These are phyloP conservation scores for Talaromyces sp. DNA, from an alignment of 2,329 filamentous ascomycete genomes.

Conservation along the genomic window DNA sequence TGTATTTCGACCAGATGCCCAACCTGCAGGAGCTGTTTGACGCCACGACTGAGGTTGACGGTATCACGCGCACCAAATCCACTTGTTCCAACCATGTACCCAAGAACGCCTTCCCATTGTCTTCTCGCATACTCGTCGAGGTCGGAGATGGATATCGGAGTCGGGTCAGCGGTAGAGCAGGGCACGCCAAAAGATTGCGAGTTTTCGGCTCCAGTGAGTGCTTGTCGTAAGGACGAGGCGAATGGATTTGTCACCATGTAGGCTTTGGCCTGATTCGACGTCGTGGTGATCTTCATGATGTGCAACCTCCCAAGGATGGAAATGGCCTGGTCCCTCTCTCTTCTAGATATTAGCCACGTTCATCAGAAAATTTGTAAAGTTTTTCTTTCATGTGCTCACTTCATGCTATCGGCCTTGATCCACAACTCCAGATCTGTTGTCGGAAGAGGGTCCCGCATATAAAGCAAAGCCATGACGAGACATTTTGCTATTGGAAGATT, in stretches of 20 bases:
- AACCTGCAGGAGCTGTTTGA: conserved; percentile 75
- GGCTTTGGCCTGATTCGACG: conserved; percentile 58
- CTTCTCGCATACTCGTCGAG: conserved; percentile 79
- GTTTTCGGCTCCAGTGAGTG: conserved; percentile 78
- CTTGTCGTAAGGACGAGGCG: conserved; percentile 73
- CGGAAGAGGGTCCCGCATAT: conserved; percentile 74
- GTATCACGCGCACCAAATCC: conserved; percentile 44
- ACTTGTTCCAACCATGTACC: conserved; percentile 73
- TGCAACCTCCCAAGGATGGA: conserved; percentile 79
- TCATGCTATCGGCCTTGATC: conserved; percentile 65
- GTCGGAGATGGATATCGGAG: conserved; percentile 62
- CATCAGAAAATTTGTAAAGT: conserved; percentile 21
- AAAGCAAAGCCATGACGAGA: conserved; percentile 92
- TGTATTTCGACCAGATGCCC: conserved; percentile 71
- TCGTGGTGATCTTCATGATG: conserved; percentile 65
- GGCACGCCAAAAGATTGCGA: conserved; percentile 90
- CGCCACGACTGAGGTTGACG: conserved; percentile 61
- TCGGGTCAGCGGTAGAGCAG: conserved; percentile 58
- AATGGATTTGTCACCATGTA: conserved; percentile 79
- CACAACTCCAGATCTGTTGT: conserved; percentile 78
- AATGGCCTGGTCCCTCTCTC: conserved; percentile 77
- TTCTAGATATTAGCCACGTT: conserved; percentile 24
- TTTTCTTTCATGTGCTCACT: conserved; percentile 32
- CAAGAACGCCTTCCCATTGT: conserved; percentile 94
- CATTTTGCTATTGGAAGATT: conserved; percentile 64